These are phyloP conservation scores for Rhexocercosporidium sp. DNA, from an alignment of 2,329 filamentous ascomycete species.

Conservation along the genomic window DNA sequence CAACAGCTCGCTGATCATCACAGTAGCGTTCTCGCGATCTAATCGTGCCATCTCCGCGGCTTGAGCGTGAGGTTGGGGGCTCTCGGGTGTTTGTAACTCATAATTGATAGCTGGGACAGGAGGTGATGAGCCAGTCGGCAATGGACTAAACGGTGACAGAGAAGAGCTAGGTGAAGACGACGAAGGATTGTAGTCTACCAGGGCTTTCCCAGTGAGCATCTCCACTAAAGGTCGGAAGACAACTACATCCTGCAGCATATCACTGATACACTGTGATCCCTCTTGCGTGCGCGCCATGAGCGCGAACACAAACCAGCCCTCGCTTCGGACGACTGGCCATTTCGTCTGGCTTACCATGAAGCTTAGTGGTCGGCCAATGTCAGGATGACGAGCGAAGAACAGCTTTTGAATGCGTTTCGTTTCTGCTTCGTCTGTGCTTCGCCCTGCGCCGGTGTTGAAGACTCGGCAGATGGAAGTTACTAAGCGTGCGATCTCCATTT, in stretches of 20 bases:
- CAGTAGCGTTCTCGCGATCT: constrained; percentile 66
- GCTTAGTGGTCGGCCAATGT: constrained; percentile 47
- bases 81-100: constrained; percentile 27
- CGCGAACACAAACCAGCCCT: constrained; percentile 67
- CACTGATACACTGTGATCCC: constrained; percentile 53
- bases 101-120: constrained; percentile 8
- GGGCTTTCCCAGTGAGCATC: constrained; percentile 53
- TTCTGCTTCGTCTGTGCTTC: constrained; percentile 42
- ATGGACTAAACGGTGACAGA: not conserved
- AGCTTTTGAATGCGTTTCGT: constrained; percentile 38
- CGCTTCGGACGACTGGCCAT: constrained; percentile 63
- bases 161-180: constrained; percentile 13
- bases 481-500: constrained; percentile 63
- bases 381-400: constrained; percentile 42
- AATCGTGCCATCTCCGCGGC: constrained; percentile 53
- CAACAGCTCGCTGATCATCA: constrained; percentile 61
- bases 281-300: constrained; percentile 60
- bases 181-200: constrained; percentile 30
- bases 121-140: not conserved
- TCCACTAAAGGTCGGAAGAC: constrained; percentile 52
- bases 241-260: constrained; percentile 50
- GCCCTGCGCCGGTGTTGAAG: constrained; percentile 50
- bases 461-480: constrained; percentile 59
- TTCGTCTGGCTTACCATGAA: constrained; percentile 62
- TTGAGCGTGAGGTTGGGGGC: constrained; percentile 32